phyloP scores from a whole-genome alignment of 2,329 filamentous ascomycete genomes.

The Fusarium anguioides region DNA sequence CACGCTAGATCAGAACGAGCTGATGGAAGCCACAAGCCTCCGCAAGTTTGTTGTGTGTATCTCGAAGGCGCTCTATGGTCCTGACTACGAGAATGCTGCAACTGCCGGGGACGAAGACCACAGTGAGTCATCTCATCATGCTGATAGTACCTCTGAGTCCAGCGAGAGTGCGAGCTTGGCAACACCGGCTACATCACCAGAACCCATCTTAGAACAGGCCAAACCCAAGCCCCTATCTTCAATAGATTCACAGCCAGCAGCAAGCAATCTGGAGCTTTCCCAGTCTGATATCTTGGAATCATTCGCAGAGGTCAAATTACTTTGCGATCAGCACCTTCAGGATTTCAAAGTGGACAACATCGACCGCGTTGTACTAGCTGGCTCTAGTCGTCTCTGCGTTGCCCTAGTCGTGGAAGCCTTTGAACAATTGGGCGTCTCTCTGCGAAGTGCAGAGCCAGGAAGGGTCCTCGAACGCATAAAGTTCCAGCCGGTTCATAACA shows the following conservation, averaged over 20 bases:
- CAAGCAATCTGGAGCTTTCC: background rate
- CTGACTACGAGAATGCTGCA: background rate
- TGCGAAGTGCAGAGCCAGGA: background rate
- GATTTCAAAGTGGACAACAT: background rate
- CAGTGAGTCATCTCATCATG: background rate
- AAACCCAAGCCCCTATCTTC: background rate
- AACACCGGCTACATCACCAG: no score
- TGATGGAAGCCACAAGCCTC: background rate
- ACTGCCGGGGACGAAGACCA: background rate
- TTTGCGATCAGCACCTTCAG: background rate
- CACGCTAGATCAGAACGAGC: background rate
- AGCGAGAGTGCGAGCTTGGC: no score
- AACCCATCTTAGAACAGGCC: no score
- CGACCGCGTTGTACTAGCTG: background rate
- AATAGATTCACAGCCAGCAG: background rate
- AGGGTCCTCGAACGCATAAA: background rate
- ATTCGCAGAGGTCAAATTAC: background rate
- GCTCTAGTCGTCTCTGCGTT: background rate
- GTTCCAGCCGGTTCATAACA: background rate
- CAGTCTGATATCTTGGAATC: background rate
- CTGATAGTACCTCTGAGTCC: no score
- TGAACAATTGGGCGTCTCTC: background rate
- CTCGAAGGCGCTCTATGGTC: background rate
- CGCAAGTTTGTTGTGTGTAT: background rate
- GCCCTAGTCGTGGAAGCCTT: background rate